These are phyloP conservation scores for Diaporthe ampelina DNA, from an alignment of 2,329 filamentous ascomycete genomes.

Conservation along the genomic window DNA sequence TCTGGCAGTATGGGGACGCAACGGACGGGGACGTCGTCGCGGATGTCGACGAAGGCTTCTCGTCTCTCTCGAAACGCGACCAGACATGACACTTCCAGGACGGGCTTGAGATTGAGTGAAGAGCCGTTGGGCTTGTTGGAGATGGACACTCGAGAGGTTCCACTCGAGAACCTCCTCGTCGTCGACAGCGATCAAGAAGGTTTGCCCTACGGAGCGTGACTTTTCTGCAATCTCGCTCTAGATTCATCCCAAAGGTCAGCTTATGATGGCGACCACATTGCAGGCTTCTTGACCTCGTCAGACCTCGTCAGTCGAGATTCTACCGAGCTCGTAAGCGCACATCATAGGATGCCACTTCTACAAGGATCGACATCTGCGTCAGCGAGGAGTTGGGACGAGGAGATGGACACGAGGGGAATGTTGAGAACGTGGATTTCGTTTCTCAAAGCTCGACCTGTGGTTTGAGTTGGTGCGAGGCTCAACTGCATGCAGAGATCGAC, in stretches of 20 bases:
- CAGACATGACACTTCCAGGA: neutral
- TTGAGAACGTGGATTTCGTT: no score
- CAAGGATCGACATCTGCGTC: no score
- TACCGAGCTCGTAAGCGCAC: no score
- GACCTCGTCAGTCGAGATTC: neutral
- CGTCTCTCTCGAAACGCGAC: neutral
- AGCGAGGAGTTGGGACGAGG: no score
- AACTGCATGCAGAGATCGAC: no score
- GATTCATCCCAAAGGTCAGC: no score
- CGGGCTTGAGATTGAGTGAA: neutral
- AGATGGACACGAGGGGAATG: no score
- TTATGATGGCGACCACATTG: neutral
- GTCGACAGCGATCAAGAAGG: conserved; percentile 14
- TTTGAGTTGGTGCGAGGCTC: neutral
- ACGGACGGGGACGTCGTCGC: neutral
- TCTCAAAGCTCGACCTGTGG: neutral
- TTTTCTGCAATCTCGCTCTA: neutral
- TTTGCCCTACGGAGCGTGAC: conserved; percentile 24
- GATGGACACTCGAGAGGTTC: conserved; percentile 24
- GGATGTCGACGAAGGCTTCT: neutral
- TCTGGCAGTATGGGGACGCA: neutral
- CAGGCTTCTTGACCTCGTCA: neutral
- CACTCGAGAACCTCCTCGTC: conserved; percentile 8
- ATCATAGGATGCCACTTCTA: no score
- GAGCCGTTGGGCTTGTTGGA: neutral